Conservation (phyloP, 106 monocot genomes). For the Ottelia alismoides region DNA sequence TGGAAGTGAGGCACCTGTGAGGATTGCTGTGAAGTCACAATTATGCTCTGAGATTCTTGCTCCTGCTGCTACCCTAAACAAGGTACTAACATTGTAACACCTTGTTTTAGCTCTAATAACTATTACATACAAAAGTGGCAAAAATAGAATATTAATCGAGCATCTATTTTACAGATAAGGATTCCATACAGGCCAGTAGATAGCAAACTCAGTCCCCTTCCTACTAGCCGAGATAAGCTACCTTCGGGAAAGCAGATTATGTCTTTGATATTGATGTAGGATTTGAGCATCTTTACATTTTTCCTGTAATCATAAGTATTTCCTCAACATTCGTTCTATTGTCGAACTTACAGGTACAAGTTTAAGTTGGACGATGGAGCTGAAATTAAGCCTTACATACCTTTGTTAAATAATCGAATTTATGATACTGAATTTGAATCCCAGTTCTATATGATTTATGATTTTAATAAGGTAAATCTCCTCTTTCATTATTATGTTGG, state of each 20-base stretch:
- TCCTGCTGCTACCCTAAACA: conserved; percentile 66
- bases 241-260: conserved; percentile 86
- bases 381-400: conserved; percentile 74
- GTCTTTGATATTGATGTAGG: conserved; percentile 54
- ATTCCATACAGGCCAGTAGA: conserved; percentile 73
- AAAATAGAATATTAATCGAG: too few relatives aligned
- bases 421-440: conserved; percentile 94
- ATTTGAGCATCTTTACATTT: too few relatives aligned
- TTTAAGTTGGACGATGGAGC: conserved; percentile 87
- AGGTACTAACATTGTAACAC: conserved; percentile 38
- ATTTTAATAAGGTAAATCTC: conserved; percentile 57
- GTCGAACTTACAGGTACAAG: conserved; percentile 79
- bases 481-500: not conserved
- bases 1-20: conserved; percentile 78
- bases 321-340: too few relatives aligned
- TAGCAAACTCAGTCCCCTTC: conserved; percentile 44
- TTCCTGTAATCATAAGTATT: too few relatives aligned
- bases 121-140: too few relatives aligned
- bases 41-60: conserved; percentile 78
- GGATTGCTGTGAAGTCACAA: conserved; percentile 54
- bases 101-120: too few relatives aligned
- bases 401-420: conserved; percentile 72
- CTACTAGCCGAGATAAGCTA: conserved; percentile 58
- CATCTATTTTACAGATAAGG: conserved; percentile 40
- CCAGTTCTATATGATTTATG: conserved; percentile 81